A percentile compares a stretch with the other conserved stretches of the same genome.
phyloP scores from a whole-genome alignment of 345 rosid genomes.

The Noccaea caerulescens region DNA sequence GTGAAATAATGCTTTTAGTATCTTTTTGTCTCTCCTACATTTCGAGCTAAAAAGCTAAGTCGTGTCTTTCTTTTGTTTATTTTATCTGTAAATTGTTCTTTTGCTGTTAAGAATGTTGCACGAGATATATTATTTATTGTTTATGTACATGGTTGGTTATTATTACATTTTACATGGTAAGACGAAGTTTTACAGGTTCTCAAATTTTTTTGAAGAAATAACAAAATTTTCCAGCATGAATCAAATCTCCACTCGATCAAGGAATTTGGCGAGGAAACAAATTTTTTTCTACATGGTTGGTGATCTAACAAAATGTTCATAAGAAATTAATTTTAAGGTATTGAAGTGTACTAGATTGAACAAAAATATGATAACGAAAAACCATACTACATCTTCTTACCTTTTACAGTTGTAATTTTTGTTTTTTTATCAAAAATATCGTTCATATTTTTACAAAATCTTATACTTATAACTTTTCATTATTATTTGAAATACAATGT shows the following conservation, averaged over 20 bases:
- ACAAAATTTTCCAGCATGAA: neutral
- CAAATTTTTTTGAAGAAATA: too few species aligned
- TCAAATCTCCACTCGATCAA: neutral
- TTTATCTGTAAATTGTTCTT: slow-evolving; percentile 18
- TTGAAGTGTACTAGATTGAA: too few species aligned
- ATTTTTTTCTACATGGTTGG: neutral
- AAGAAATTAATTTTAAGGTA: too few species aligned
- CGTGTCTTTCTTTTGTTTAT: slow-evolving; percentile 39
- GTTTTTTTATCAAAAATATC: too few species aligned
- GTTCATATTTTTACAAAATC: too few species aligned
- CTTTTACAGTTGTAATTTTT: too few species aligned
- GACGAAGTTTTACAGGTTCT: too few species aligned
- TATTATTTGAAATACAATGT: neutral
- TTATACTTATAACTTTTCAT: too few species aligned
- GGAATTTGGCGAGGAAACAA: neutral
- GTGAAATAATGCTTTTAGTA: slow-evolving; percentile 44
- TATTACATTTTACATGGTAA: too few species aligned
- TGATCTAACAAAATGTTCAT: neutral
- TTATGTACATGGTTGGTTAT: neutral
- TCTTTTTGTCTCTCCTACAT: slow-evolving; percentile 51
- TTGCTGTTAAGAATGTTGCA: slow-evolving; percentile 20
- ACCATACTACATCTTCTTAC: too few species aligned
- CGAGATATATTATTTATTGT: slow-evolving; percentile 19
- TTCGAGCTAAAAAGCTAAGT: slow-evolving; percentile 45
- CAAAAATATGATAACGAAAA: too few species aligned